Percentiles rank a stretch among this genome's conserved stretches.
phyloP scores from a whole-genome alignment of 192 early-diverging fungal genomes.

The Oehlia diaphana region DNA sequence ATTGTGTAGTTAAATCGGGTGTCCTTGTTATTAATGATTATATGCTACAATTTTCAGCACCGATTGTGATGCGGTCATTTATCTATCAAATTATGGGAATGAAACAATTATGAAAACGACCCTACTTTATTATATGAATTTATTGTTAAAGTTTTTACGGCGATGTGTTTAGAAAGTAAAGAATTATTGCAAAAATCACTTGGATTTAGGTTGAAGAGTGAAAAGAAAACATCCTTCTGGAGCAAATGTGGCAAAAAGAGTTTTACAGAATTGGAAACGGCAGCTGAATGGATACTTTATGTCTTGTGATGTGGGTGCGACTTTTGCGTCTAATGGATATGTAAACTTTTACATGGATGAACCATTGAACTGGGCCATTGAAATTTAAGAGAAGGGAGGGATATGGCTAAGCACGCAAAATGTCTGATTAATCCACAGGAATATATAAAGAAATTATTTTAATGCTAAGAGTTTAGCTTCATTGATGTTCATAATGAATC shows the following conservation, averaged over 20 bases:
- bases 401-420: neutral
- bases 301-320: too few relatives aligned
- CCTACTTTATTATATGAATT: too few relatives aligned
- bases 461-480: constrained; percentile 6
- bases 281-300: too few relatives aligned
- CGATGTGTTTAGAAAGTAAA: neutral
- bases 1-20: neutral
- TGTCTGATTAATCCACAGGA: too few relatives aligned
- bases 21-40: neutral
- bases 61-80: neutral
- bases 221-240: neutral
- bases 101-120: too few relatives aligned
- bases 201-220: neutral
- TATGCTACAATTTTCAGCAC: neutral
- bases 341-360: constrained; percentile 23
- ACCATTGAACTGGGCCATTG: neutral
- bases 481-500: constrained; percentile 23
- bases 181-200: neutral
- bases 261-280: too few relatives aligned
- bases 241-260: neutral
- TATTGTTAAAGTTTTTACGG: too few relatives aligned
- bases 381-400: constrained; percentile 7
- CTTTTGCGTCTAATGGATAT: too few relatives aligned
- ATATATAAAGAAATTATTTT: neutral
- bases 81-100: neutral